phyloP scores from a whole-genome alignment of 805 yeast species.

The Saturnispora sekii region DNA sequence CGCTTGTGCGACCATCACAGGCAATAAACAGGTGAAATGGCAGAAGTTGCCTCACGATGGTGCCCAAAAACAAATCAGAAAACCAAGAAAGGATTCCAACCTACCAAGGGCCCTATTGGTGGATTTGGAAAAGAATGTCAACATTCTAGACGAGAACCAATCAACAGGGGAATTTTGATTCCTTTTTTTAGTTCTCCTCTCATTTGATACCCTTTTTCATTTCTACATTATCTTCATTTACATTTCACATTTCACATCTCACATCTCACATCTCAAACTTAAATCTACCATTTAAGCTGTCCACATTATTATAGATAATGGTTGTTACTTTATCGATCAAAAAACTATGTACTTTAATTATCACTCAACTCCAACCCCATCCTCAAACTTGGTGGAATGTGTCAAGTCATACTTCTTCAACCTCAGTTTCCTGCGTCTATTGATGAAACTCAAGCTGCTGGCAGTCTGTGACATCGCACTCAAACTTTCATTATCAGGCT shows the following conservation, averaged over 20 bases:
- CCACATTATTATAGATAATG: too few species aligned
- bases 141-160: conserved; percentile 8
- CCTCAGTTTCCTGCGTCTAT: conserved; percentile 28
- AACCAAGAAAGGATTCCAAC: conserved; percentile 46
- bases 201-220: neutral
- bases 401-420: conserved; percentile 28
- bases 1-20: neutral
- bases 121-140: conserved; percentile 26
- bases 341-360: too few species aligned
- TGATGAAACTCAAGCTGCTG: conserved; percentile 26
- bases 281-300: neutral
- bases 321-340: neutral
- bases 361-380: conserved; percentile 7
- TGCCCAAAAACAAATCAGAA: conserved; percentile 7
- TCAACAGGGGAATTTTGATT: neutral
- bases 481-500: conserved; percentile 33
- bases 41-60: conserved; percentile 2
- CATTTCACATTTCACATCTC: too few species aligned
- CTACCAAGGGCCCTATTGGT: conserved; percentile 34
- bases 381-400: conserved; percentile 29
- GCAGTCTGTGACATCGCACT: conserved; percentile 25
- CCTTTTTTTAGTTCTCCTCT: neutral
- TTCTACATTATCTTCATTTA: neutral
- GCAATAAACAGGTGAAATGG: conserved; percentile 3
- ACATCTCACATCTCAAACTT: neutral